Base-by-base conservation (phyloP, 169 alveolate species). In the Blepharisma undulans region DNA sequence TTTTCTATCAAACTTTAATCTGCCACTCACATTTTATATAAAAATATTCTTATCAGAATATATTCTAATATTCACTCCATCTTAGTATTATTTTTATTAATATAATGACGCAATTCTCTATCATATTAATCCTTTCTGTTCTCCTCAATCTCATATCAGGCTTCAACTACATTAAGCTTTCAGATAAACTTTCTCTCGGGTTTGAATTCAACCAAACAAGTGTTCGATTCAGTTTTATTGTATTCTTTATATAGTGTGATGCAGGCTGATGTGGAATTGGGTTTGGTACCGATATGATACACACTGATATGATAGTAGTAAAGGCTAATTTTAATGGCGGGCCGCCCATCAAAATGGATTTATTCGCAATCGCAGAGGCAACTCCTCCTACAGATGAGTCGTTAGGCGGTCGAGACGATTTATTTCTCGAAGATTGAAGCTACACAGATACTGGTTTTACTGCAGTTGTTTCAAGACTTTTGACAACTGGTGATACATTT, bases 261-360 rank as follows among this genome's bases (percentile, higher is more conserved):
- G 80, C 80, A 8, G 89, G 89, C 21, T 82, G 36, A 27, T 82
- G 89, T 36, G 89, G 77, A 34, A 21, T 82, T 32, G 89, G 89
- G 32, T 82, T 82, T 30, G 89, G 89, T 60, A 33, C 34, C 27
- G 34, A 33, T 29, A 82, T 82, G 89, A 34, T 48, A 6, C 76
- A 82, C 29, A 60, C 77, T 34, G 89, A 82, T 59, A 82, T 82
- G 89, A 82, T 82, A 22, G 36, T 82, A 8, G 76, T 60, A 22
- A 59, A 16, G 30, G 22, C 32, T 21, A 82, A 22, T 21, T 10
- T 10, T 48, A 48, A 48, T 48, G 66, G 66, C 14, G 66, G 14
- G 10, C 66, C 66, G 66, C 66, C 66, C 66, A 48, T 18, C 66
- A 48, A 48, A 48, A 74, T 74, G 80, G 80, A 74, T 25, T 29